phyloP scores from a whole-genome alignment of 345 rosid species.

The Abelmoschus esculentus region DNA sequence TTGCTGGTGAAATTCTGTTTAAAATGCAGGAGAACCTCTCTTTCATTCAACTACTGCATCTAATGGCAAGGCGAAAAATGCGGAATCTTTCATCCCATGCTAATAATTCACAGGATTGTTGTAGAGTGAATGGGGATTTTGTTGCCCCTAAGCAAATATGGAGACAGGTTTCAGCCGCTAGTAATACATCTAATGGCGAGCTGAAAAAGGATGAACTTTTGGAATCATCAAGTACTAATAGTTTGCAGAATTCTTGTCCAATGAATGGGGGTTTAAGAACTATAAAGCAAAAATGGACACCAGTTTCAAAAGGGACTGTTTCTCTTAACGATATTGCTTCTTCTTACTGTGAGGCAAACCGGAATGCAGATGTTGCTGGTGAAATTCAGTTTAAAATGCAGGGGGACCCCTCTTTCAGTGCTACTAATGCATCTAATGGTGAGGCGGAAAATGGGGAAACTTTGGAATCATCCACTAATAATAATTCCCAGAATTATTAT shows the following conservation, averaged over 20 bases:
- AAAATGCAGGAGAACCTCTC: conserved; percentile 19
- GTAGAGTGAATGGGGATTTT: conserved; percentile 22
- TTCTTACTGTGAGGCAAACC: too few relatives aligned
- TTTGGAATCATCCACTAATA: conserved; percentile 13
- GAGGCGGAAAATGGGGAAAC: conserved; percentile 9
- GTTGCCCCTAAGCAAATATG: conserved; percentile 21
- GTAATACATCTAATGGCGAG: background rate
- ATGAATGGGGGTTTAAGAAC: background rate
- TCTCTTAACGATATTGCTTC: too few relatives aligned
- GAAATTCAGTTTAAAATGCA: background rate
- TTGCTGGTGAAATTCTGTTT: conserved; percentile 35
- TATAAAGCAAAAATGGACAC: background rate
- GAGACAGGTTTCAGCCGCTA: background rate
- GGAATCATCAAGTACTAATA: conserved; percentile 1
- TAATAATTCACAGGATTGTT: background rate
- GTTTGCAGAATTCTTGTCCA: background rate
- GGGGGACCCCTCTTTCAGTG: conserved; percentile 3
- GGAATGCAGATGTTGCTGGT: too few relatives aligned
- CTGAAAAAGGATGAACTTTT: background rate
- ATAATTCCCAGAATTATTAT: background rate
- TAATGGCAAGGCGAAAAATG: conserved; percentile 3
- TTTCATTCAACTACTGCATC: conserved; percentile 14
- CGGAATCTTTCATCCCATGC: conserved; percentile 12
- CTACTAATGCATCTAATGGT: conserved; percentile 8
- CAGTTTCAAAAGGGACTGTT: too few relatives aligned